These are phyloP conservation scores for Gnaphalium uliginosum DNA, from an alignment of 129 eudicot genomes.

Conservation along the genomic window DNA sequence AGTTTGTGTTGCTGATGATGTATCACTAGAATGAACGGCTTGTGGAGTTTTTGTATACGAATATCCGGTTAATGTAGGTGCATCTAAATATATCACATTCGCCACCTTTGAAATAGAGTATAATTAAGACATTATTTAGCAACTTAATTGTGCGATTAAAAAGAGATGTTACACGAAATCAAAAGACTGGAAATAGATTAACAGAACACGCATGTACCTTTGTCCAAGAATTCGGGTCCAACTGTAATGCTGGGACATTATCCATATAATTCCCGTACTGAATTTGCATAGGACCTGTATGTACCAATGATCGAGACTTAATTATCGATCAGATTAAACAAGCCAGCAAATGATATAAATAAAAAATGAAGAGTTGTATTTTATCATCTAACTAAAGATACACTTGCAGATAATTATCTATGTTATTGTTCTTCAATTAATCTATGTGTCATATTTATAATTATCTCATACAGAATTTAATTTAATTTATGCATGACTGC, in stretches of 20 bases:
- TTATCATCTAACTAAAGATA: no score
- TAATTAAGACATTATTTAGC: no score
- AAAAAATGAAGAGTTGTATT: background rate
- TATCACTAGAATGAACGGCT: conserved; percentile 24
- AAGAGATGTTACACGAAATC: no score
- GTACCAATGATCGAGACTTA: no score
- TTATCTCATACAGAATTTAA: no score
- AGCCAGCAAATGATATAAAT: background rate
- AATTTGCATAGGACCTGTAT: conserved; percentile 25
- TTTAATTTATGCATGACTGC: no score
- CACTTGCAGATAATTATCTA: no score
- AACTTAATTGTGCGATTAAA: background rate
- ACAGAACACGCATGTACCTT: background rate
- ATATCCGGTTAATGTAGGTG: conserved; percentile 39
- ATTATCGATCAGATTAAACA: background rate
- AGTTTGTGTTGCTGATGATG: conserved; percentile 29
- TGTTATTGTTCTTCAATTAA: no score
- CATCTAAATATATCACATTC: conserved; percentile 40
- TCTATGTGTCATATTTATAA: no score
- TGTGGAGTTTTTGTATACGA: conserved; percentile 30
- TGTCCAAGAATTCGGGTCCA: conserved; percentile 34
- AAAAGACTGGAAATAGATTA: no score
- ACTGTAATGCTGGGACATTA: conserved; percentile 20
- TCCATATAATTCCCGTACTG: conserved; percentile 9
- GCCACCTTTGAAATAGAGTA: conserved; percentile 29